Base-by-base conservation (phyloP, 306 rosid genomes). In the Delonix regia region DNA sequence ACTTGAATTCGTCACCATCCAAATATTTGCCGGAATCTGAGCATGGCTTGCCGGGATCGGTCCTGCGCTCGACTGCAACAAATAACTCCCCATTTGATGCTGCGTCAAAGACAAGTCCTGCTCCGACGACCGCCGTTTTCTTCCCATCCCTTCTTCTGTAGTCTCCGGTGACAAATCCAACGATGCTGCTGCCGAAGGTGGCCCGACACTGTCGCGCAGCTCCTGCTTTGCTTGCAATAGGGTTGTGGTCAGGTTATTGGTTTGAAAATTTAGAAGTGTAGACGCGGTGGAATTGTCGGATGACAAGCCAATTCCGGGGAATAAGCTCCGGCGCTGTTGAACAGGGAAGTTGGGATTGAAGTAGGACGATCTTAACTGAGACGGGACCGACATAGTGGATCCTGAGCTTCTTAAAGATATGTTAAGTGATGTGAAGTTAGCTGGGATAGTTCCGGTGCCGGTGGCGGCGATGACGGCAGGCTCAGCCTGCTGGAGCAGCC, bases 381-480 rank as follows among this genome's bases (percentile, higher is more conserved):
- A 90, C 0, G 95, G 97, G 2, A 90, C 89, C 2, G 98, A 94
- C 94, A 92, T 92, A 79, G 90, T 90, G 0, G 98, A 94, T 1
- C 98, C 98, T 0, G 98, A 94, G 90, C 98, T 94, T 7, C 98
- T 65, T 10, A 91, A 79, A 0, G 98, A 94, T 21, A 90, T 90
- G 70, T 88, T 90, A 9, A 90, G 91, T 0, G 95, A 90, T 0
- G 95, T 88, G 90, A 90, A 94, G 81, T 94, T 94, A 0, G 98
- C 98, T 0, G 98, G 98, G 76, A 91, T 94, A 0, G 98, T 94
- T 1, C 98, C 98, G 8, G 98, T 91, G 5, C 98, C 98, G 0
- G 97, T 91, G 68, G 98, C 98, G 21, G 98, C 98, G 69, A 91
- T 90, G 71, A 94, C 97, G 0, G 98, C 81, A 0, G 98, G 98